Conservation (phyloP, 768 basidiomycete genomes). For the Dacryopinax primogenitus region DNA sequence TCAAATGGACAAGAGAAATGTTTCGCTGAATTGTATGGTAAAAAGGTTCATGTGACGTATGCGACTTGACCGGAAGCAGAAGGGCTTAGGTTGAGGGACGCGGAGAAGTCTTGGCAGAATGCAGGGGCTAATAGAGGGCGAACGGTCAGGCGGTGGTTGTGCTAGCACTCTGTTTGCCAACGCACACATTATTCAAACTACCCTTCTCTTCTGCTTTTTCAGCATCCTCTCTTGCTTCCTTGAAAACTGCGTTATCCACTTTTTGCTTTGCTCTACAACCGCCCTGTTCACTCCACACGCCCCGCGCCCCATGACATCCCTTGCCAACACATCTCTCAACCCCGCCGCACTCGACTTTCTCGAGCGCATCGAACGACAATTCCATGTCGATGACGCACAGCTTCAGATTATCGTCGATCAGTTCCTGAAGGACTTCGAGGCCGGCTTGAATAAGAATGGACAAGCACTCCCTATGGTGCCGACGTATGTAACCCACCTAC, state of each 20-base stretch:
- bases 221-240: not conserved
- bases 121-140: too few species aligned
- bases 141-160: too few species aligned
- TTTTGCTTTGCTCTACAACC: not conserved
- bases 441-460: constrained; percentile 60
- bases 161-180: not conserved
- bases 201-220: not conserved
- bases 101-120: not conserved
- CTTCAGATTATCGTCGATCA: constrained; percentile 60
- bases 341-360: constrained; percentile 39
- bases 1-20: too few species aligned
- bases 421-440: constrained; percentile 67
- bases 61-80: not conserved
- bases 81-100: not conserved
- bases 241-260: not conserved
- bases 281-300: not conserved
- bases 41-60: constrained; percentile 3
- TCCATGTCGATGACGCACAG: constrained; percentile 47
- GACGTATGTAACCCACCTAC: constrained; percentile 89
- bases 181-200: not conserved
- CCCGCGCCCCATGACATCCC: not conserved
- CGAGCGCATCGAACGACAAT: constrained; percentile 56
- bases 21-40: constrained; percentile 2
- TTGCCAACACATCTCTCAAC: not conserved
- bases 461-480: constrained; percentile 93